Base-by-base conservation (phyloP, 2,329 filamentous ascomycete species). In the Beauveria sp. region DNA sequence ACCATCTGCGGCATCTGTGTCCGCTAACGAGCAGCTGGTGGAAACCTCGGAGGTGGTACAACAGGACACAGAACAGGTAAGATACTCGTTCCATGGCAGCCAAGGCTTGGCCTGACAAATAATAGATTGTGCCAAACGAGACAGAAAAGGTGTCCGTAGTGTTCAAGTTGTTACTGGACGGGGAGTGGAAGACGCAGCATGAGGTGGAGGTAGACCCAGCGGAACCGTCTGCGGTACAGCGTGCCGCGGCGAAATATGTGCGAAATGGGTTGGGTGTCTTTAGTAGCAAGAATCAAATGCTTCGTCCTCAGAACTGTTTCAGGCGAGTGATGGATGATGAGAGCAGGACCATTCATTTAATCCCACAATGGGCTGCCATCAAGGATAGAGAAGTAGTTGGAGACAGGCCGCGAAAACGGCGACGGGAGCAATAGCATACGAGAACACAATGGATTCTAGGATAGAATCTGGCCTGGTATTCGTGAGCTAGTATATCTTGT, bases 261-360 rank as follows among this genome's bases (percentile, higher is more conserved):
- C 42, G 42, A 45, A 57, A 57, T 16, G 26, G 54, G 26, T 9
- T 57, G 9, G 42, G 54, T 34, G 14, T 57, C n/a, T 57, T 57
- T 57, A 57, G 54, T 45, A 57, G 42, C 26, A 48, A 57, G 24
- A 48, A 57, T 38, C 42, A 57, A 48, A 45, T 57, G 20, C 54
- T 57, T 31, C 42, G 42, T 57, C 54, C 42, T 18, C 9, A 57
- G 54, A 57, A 48, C 42, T 57, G 42, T 24, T 57, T 57, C 34
- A 45, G 43, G 26, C 54, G 54, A 45, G 54, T 48, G 18, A 57
- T 45, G 22, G 42, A 45, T 57, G 26, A 48, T 45, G 18, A 16
- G 43, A 46, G 40, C 6, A 57, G 54, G 26, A 45, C 40, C 24
- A 57, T 48, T 57, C 26, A 57, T 57, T 34, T 57, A 57, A 57